Base-by-base conservation (phyloP, 345 rosid species). In the Lumnitzera racemosa region DNA sequence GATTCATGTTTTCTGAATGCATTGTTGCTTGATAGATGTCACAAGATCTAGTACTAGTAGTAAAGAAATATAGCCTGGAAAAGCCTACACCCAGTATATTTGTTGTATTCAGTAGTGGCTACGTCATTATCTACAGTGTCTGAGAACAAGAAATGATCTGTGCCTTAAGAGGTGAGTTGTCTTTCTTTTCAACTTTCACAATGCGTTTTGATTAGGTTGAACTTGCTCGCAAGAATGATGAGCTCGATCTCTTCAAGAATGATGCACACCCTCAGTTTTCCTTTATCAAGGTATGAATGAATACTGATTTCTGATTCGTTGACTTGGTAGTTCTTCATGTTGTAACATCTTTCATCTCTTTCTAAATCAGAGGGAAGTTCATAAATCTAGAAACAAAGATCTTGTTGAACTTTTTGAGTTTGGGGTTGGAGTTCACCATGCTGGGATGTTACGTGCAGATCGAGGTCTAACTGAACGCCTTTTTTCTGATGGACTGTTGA, bases 381-480 rank as follows among this genome's bases (percentile, higher is more conserved):
- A 74, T 14, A 92, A 92, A 82, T 92, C 98, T 52, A 89, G 98
- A 78, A 92, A 92, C 81, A 89, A 81, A 76, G 96, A 92, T 80
- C 80, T 92, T 61, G 86, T 82, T 66, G 73, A 82, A 71, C 88
- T 92, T 51, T 92, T 92, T 72, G 96, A 79, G 61, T 61, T 36
- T 59, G 96, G 85, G 11, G 24, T 82, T 57, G 98, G 98, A 50
- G 75, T 92, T 74, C 98, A 92, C 81, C 96, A 92, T 73, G 98
- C 98, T 66, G 98, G 98, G 68, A 92, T 92, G 96, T 71, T 92
- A 73, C 86, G 98, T 62, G 69, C 89, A 70, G 98, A 92, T 70
- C 82, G 98, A 71, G 86, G 89, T 70, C 86, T 92, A 71, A 92
- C 98, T 14, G 98, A 92, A 77, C 80, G 81, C 68, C 89, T 92